Evolutionary conservation across 2,329 filamentous ascomycete genomes (phyloP), one percentile per base, ranked within the genome.

Genomic region (Cordyceps cicadae): DNA sequence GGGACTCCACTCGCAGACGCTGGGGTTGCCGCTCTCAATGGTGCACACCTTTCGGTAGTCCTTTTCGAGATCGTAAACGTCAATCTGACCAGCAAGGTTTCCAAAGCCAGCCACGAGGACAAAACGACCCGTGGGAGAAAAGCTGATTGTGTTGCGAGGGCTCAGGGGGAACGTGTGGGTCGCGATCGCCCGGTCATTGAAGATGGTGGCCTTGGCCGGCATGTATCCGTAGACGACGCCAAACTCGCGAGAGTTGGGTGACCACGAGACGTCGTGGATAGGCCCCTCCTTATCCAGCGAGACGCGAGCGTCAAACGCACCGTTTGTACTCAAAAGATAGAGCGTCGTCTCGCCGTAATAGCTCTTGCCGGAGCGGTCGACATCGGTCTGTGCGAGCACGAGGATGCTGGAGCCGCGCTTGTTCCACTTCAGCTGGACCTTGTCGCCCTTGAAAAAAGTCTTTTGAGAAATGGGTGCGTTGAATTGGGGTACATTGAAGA

Each of bases 371-470:
- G 92, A 92, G 79, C 94, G 95, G 77, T 99, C 94, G 59, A 97
- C 94, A 64, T 99, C 94, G 37, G 94, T 99, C 79, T 97, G 92
- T 60, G 94, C 93, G 69, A 99, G 84, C 66, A 97, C 93, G 70
- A 99, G 89, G 71, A 97, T 76, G 72, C 88, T 93, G 43, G 92
- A 96, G 58, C 94, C 94, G 64, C 91, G 81, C 66, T 88, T 85
- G 76, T 99, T 99, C 94, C 94, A 99, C 79, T 97, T 97, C 71
- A 99, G 80, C 76, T 97, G 92, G 53, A 99, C 93, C 80, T 97
- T 97, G 80, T 99, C 94, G 65, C 92, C 92, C 80, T 99, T 99
- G 85, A 92, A 99, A 73, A 99, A 99, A 1, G 89, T 97, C 86
- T 99, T 99, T 74, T 97, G 93, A 45, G 93, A 97, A 54, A 96